These are phyloP conservation scores for Metschnikowia colocasiae DNA, from an alignment of 805 yeast genomes.

Conservation along the genomic window DNA sequence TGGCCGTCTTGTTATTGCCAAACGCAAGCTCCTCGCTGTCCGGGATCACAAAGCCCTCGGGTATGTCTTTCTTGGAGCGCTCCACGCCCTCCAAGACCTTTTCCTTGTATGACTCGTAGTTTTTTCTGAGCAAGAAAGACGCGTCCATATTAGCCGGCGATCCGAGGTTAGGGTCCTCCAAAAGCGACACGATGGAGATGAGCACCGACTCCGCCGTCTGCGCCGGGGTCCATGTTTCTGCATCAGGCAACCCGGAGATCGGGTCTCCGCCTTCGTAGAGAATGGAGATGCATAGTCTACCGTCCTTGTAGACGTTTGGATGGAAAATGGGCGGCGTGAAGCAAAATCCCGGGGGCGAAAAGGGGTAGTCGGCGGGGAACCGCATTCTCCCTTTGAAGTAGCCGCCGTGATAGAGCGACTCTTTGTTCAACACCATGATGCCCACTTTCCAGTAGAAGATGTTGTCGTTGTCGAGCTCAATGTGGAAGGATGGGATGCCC, in stretches of 20 bases:
- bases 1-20: slow-evolving; percentile 29
- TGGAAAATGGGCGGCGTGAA: slow-evolving; percentile 93
- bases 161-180: slow-evolving; percentile 89
- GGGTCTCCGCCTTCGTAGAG: slow-evolving; percentile 90
- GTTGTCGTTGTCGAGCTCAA: slow-evolving; percentile 56
- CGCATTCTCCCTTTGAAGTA: slow-evolving; percentile 92
- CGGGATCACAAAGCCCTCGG: slow-evolving; percentile 82
- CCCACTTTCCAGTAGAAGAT: slow-evolving; percentile 77
- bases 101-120: slow-evolving; percentile 69
- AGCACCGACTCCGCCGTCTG: slow-evolving; percentile 90
- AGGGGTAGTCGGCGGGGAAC: slow-evolving; percentile 90
- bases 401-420: slow-evolving; percentile 90
- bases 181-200: slow-evolving; percentile 81
- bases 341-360: slow-evolving; percentile 85
- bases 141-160: slow-evolving; percentile 98
- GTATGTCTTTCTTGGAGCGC: slow-evolving; percentile 79
- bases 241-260: slow-evolving; percentile 85
- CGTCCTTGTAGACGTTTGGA: slow-evolving; percentile 93
- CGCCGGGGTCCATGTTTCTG: slow-evolving; percentile 92
- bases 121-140: slow-evolving; percentile 82
- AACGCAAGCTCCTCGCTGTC: slow-evolving; percentile 50
- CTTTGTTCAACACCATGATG: slow-evolving; percentile 85
- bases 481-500: slow-evolving; percentile 59
- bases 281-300: slow-evolving; percentile 88
- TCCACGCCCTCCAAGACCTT: slow-evolving; percentile 80